These are phyloP conservation scores for Henningerozyma blattae DNA, from an alignment of 805 yeast species.

Conservation along the genomic window DNA sequence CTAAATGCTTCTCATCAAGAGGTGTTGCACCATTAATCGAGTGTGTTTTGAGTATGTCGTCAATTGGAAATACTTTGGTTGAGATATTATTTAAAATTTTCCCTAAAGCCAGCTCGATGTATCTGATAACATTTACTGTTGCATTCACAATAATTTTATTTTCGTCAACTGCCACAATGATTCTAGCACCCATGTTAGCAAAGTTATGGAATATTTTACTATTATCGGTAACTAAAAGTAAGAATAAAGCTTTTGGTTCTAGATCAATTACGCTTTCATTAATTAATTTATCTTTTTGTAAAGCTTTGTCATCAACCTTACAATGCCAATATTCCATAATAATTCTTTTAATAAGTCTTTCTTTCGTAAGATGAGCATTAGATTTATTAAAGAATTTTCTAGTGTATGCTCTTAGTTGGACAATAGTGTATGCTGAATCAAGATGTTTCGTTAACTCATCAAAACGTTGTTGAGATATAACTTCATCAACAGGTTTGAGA, in stretches of 20 bases:
- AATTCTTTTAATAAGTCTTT: conserved; percentile 7
- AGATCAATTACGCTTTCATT: conserved; percentile 14
- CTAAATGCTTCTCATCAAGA: conserved; percentile 1
- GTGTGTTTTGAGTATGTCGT: conserved; percentile 6
- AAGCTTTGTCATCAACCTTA: conserved; percentile 6
- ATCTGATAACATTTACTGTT: conserved; percentile 14
- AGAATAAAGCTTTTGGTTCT: conserved; percentile 15
- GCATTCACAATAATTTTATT: conserved; percentile 17
- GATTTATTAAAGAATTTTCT: conserved; percentile 6
- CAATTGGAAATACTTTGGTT: conserved; percentile 8
- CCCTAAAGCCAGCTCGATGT: conserved; percentile 20
- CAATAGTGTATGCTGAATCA: conserved; percentile 16
- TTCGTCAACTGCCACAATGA: conserved; percentile 18
- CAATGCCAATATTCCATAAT: conserved; percentile 14
- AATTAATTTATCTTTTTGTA: conserved; percentile 13
- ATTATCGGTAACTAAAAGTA: conserved; percentile 20
- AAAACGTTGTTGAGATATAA: conserved; percentile 13
- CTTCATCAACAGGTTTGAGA: conserved; percentile 12
- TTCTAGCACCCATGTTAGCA: conserved; percentile 19
- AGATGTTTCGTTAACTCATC: conserved; percentile 11
- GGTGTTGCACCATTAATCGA: conserved; percentile 4
- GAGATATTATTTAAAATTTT: conserved; percentile 19
- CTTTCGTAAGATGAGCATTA: conserved; percentile 6
- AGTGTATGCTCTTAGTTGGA: conserved; percentile 17
- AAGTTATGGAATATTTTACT: conserved; percentile 23